phyloP scores from a whole-genome alignment of 768 basidiomycete species.

The Auriscalpium orientale region DNA sequence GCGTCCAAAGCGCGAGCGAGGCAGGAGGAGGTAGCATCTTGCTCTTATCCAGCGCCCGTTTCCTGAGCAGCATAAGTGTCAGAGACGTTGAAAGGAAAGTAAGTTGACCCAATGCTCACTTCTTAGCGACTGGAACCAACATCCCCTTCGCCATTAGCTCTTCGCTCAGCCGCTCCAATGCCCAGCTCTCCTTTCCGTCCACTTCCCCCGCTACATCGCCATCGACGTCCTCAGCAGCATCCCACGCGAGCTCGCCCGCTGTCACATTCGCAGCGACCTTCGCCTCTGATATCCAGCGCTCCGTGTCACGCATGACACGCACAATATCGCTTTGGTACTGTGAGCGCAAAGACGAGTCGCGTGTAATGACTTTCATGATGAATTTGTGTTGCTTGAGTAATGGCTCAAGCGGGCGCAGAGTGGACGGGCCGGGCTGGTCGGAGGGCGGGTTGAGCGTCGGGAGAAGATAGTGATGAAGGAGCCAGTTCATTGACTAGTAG shows the following conservation, averaged over 20 bases:
- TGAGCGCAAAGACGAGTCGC: slow-evolving; percentile 55
- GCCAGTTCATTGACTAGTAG: slow-evolving; percentile 70
- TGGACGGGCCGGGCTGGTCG: slow-evolving; percentile 23
- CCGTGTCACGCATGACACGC: slow-evolving; percentile 50
- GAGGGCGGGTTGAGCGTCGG: slow-evolving; percentile 54
- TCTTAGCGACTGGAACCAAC: slow-evolving; percentile 78
- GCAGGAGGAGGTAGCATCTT: slow-evolving; percentile 42
- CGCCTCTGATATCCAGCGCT: slow-evolving; percentile 75
- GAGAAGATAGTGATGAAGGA: slow-evolving; percentile 77
- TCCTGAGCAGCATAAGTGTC: slow-evolving; percentile 33
- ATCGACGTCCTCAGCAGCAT: slow-evolving; percentile 19
- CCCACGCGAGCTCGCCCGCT: slow-evolving; percentile 37
- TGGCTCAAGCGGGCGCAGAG: slow-evolving; percentile 54
- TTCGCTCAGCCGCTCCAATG: slow-evolving; percentile 60
- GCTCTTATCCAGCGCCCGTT: slow-evolving; percentile 37
- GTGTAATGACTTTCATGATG: slow-evolving; percentile 50
- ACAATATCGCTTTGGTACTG: slow-evolving; percentile 45
- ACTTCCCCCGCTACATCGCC: slow-evolving; percentile 26
- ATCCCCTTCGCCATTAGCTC: slow-evolving; percentile 61
- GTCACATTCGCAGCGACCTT: slow-evolving; percentile 50
- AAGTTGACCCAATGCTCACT: slow-evolving; percentile 37
- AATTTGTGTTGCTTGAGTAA: slow-evolving; percentile 69
- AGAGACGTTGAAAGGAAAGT: neutral
- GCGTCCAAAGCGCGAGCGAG: slow-evolving; percentile 58
- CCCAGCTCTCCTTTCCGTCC: slow-evolving; percentile 56